Evolutionary conservation across 768 basidiomycete species (phyloP), one percentile per base, ranked within the genome.

Genomic region (Tulasnella sp.): DNA sequence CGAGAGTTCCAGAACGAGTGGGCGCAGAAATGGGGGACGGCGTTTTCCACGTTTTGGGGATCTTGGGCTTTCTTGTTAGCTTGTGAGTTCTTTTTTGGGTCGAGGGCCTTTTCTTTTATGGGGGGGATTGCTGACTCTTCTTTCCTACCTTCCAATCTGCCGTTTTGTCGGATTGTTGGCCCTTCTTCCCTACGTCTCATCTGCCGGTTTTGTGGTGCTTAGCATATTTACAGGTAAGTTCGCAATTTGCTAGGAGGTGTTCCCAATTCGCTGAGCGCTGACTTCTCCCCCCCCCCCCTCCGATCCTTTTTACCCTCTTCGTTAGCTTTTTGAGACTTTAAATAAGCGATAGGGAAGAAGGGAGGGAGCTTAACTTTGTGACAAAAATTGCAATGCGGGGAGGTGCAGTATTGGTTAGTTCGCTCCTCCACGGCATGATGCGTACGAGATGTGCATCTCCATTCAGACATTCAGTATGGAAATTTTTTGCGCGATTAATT

Each of bases 21-120:
- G 58, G 76, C 39, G 17, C 67, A 77, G 74, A 72, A 77, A 45
- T 78, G 78, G 78, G 78, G 77, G 7, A 77, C 76, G 37, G 77
- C 78, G 19, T 79, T 79, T 36, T 79, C 77, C 37, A 78, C 79
- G 25, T 80, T 75, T 31, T 79, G 78, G 78, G 78, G 79, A 14
- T 73, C 67, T 22, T 80, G 39, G 54, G 73, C 54, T 31, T 36
- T 34, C 54, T 25, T 54, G 38, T 29, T 74, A 12, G 52, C 45
- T 40, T 64, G 34, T 80, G 39, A 74, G 73, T 67, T 36, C 4
- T 31, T 74, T 6, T 39, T 29, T 72, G 17, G 37, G 37, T n/a
- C 29, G 39, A 52, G n/a, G 4, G 17, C n/a, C n/a, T n/a, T 52
- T 52, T 52, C 17, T 52, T 15, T 52, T 19, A 52, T 5, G 6